Evolutionary conservation across 2,329 filamentous ascomycete species (phyloP), one percentile per base, ranked within the genome.

Genomic region (Catunica adiposa): DNA sequence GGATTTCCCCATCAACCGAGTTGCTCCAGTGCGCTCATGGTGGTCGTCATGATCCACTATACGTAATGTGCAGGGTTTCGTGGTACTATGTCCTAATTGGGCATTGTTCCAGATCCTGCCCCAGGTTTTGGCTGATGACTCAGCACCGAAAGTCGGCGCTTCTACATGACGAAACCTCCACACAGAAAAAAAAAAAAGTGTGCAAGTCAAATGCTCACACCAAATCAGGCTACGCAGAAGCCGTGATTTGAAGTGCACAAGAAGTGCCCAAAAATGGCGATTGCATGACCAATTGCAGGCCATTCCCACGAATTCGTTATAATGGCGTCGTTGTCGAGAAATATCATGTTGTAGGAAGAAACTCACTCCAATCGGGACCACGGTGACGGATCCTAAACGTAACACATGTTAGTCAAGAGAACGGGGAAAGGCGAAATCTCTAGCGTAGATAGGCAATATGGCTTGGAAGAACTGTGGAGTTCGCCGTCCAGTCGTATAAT

Each of bases 361-460:
- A 80, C 86, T 84, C 75, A 92, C 88, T 95, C 92, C 92, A 98
- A 76, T 98, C 92, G 65, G 92, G 92, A 64, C 92, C 92, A 71
- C 92, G 84, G 73, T 98, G 92, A 65, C 94, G 89, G 67, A 96
- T 80, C 68, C 88, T 94, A 68, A 42, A 44, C 37, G 51, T 53
- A 44, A 34, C 17, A 47, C n/a, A 38, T 53, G 50, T 58, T 56
- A 58, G 47, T 56, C 53, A 58, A 56, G 22, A 31, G 44, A 44
- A 44, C 40, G 40, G 20, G 20, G 20, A n/a, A 38, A 22, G 20
- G 20, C 40, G 20, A n/a, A 44, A 44, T 26, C n/a, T 26, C 26
- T 14, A 38, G 31, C 9, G 34, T 40, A 40, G 50, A 38, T 47
- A 52, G 46, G 29, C 29, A 46, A 34, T 29, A 31, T 31, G 42